These are phyloP conservation scores for Rhodomyrtus tomentosa DNA, from an alignment of 345 rosid species.

Conservation along the genomic window DNA sequence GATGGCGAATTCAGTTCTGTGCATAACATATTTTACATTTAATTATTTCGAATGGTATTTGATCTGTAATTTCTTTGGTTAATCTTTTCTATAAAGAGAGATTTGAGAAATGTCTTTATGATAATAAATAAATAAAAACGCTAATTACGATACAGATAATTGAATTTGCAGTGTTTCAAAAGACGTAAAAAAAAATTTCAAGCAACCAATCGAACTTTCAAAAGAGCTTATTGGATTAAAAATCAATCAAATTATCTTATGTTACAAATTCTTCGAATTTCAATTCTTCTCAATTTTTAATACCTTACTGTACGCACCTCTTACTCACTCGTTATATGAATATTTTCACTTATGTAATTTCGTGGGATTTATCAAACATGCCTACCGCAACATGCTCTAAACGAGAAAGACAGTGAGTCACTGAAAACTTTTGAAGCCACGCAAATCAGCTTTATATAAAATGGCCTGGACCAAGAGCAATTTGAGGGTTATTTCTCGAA, in stretches of 20 bases:
- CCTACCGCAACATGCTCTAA: background rate
- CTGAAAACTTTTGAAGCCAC: background rate
- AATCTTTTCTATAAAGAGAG: too few relatives aligned
- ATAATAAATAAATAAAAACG: background rate
- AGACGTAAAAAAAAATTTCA: background rate
- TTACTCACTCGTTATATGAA: background rate
- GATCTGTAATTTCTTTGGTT: too few relatives aligned
- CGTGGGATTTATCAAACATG: background rate
- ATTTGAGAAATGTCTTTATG: too few relatives aligned
- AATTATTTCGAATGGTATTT: too few relatives aligned
- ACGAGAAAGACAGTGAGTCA: background rate
- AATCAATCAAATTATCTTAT: background rate
- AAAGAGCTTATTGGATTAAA: background rate
- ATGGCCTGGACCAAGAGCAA: fast-evolving
- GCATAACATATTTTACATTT: too few relatives aligned
- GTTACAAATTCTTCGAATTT: background rate
- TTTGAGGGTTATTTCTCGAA: background rate
- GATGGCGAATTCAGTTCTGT: too few relatives aligned
- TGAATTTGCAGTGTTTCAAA: background rate
- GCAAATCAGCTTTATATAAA: background rate
- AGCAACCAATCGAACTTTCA: background rate
- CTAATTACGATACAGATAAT: fast-evolving
- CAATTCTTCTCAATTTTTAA: background rate
- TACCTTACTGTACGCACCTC: background rate
- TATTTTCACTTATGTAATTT: background rate